Conservation (phyloP, 805 yeast genomes). For the Teunomyces lycoperdinae region DNA sequence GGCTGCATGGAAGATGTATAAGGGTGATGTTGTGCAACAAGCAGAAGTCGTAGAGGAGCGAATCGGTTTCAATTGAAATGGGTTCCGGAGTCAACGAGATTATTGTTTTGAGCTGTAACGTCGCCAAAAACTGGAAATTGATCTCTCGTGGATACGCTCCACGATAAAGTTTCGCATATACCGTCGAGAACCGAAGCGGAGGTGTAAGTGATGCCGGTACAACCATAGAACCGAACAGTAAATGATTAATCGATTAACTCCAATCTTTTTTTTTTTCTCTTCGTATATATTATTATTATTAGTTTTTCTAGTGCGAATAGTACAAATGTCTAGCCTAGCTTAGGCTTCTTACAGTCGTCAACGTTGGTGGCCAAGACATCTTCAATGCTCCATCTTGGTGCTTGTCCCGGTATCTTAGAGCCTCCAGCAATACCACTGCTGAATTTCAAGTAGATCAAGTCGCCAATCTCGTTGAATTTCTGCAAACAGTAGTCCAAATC, state of each 20-base stretch:
- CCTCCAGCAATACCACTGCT: constrained; percentile 80
- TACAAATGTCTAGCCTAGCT: constrained; percentile 13
- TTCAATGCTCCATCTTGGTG: constrained; percentile 76
- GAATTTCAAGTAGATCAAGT: constrained; percentile 67
- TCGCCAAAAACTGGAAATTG: constrained; percentile 64
- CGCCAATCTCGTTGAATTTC: constrained; percentile 76
- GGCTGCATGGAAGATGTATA: constrained; percentile 66
- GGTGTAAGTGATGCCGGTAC: constrained; percentile 46
- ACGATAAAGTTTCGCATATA: constrained; percentile 68
- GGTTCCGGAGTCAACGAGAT: constrained; percentile 80
- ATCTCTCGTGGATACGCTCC: constrained; percentile 85
- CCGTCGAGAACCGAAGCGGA: constrained; percentile 73
- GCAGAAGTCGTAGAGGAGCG: constrained; percentile 52
- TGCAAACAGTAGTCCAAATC: constrained; percentile 81
- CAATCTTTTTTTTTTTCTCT: neutral
- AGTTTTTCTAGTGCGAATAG: neutral
- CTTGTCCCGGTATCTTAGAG: constrained; percentile 47
- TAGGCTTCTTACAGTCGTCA: constrained; percentile 49
- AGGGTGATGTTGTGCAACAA: constrained; percentile 50
- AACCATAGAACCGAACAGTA: constrained; percentile 5
- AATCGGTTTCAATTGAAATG: constrained; percentile 52
- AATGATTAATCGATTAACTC: neutral
- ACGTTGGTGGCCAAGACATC: constrained; percentile 75
- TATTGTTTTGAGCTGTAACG: constrained; percentile 66
- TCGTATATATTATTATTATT: neutral